Percentiles rank a stretch among this genome's conserved stretches.
Evolutionary conservation across 2,329 filamentous ascomycete genomes (phyloP).

Genomic region (Xylaria sp.): DNA sequence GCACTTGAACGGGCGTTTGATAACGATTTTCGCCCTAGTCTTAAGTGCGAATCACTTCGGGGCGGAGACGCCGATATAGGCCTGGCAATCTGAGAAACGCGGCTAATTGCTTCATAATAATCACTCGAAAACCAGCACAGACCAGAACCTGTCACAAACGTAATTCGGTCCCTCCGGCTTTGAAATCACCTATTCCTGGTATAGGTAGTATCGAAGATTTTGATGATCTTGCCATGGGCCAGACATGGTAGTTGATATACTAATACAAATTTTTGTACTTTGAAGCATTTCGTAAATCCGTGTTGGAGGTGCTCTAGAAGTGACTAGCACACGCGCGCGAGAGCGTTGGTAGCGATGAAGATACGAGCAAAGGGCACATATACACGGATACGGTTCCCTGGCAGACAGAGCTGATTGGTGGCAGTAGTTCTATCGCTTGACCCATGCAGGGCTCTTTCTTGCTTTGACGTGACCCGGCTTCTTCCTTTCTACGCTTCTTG

Average conservation of each 20-base stretch:
- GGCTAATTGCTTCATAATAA: conserved; percentile 15
- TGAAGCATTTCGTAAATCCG: conserved; percentile 13
- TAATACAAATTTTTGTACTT: conserved; percentile 39
- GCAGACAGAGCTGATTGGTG: background rate
- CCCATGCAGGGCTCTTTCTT: conserved; percentile 97
- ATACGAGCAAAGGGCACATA: conserved; percentile 11
- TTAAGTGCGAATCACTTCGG: background rate
- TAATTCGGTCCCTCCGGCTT: conserved; percentile 8
- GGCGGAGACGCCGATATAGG: conserved; percentile 18
- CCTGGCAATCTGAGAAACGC: conserved; percentile 3
- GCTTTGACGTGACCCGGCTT: conserved; percentile 96
- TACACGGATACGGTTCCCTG: background rate
- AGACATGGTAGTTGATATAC: conserved; percentile 29
- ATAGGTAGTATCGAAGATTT: background rate
- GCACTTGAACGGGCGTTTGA: conserved; percentile 11
- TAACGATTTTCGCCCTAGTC: conserved; percentile 8
- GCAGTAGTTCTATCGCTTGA: conserved; percentile 69
- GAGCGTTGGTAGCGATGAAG: background rate
- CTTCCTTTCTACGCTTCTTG: conserved; percentile 94
- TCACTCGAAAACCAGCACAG: too few species aligned
- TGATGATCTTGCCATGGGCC: conserved; percentile 6
- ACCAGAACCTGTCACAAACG: background rate
- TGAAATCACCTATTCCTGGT: background rate
- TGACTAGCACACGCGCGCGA: conserved; percentile 1
- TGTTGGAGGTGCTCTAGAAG: conserved; percentile 18